Conservation (phyloP, 768 basidiomycete genomes). For the Lactarius akahatsu region DNA sequence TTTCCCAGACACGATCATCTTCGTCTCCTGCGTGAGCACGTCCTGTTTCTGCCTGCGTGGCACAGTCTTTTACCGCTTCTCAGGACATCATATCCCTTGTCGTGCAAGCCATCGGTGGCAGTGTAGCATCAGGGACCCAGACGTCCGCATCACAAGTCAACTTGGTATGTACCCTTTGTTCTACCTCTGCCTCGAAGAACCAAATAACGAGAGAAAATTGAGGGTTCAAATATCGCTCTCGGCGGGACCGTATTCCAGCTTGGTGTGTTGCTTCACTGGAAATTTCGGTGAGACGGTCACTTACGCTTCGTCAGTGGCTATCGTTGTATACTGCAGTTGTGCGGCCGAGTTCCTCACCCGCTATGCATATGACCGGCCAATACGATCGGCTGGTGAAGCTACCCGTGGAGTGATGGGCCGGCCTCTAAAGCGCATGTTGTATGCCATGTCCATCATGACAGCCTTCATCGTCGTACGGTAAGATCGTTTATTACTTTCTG, state of each 20-base stretch:
- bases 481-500: background rate
- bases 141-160: background rate
- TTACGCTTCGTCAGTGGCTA: slow-evolving; percentile 18
- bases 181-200: background rate
- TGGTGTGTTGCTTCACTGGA: slow-evolving; percentile 1
- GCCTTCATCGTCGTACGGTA: slow-evolving; percentile 25
- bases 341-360: slow-evolving; percentile 24
- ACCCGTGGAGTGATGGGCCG: slow-evolving; percentile 4
- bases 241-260: slow-evolving; percentile 27
- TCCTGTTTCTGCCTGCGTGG: background rate
- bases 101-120: slow-evolving; percentile 23
- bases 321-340: slow-evolving; percentile 15
- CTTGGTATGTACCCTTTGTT: slow-evolving; percentile 3
- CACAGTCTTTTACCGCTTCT: background rate
- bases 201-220: too few relatives aligned
- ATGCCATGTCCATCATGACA: slow-evolving; percentile 21
- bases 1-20: slow-evolving; percentile 18
- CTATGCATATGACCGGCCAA: slow-evolving; percentile 9
- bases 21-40: slow-evolving; percentile 23
- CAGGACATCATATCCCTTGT: slow-evolving; percentile 26
- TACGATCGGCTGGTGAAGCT: background rate
- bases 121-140: slow-evolving; percentile 10
- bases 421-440: slow-evolving; percentile 14
- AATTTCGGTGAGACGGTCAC: background rate
- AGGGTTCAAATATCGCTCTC: slow-evolving; percentile 25